A percentile compares a stretch with the other conserved stretches of the same genome.
phyloP scores from a whole-genome alignment of 1,284 basidiomycete species.

The Tilletiaria anomala region DNA sequence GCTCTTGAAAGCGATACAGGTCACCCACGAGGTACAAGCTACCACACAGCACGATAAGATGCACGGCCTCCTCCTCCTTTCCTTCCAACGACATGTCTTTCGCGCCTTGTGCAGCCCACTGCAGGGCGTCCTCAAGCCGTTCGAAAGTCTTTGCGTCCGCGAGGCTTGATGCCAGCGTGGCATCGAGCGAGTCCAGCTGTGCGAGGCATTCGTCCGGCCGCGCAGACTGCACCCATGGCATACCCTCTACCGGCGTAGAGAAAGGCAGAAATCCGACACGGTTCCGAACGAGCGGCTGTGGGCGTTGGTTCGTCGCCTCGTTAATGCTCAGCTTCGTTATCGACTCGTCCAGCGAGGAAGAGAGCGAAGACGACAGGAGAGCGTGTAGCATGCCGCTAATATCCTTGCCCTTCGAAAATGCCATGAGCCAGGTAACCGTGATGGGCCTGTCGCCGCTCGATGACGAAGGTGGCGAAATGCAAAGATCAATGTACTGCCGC shows the following conservation, averaged over 20 bases:
- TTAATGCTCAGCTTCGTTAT: background rate
- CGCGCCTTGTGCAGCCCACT: slow-evolving; percentile 1
- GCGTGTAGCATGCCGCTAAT: slow-evolving; percentile 16
- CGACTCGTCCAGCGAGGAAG: background rate
- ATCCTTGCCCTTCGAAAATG: slow-evolving; percentile 30
- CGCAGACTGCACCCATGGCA: slow-evolving; percentile 31
- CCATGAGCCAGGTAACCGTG: slow-evolving; percentile 24
- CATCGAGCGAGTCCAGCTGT: slow-evolving; percentile 5
- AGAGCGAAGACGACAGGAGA: slow-evolving; percentile 6
- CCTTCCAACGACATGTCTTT: background rate
- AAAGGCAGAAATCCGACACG: slow-evolving; percentile 25
- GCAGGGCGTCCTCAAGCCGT: background rate
- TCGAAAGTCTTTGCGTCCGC: background rate
- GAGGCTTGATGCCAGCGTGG: slow-evolving; percentile 1
- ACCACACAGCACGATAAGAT: slow-evolving; percentile 24
- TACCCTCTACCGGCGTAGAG: slow-evolving; percentile 30
- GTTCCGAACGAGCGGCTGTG: slow-evolving; percentile 10
- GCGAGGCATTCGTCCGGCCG: slow-evolving; percentile 3
- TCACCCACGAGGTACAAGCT: slow-evolving; percentile 35
- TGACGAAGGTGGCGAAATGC: slow-evolving; percentile 4
- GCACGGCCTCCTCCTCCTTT: background rate
- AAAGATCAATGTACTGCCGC: slow-evolving; percentile 52
- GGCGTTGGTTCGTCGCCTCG: no score
- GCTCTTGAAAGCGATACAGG: slow-evolving; percentile 10
- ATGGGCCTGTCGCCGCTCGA: background rate